Evolutionary conservation across 2,329 filamentous ascomycete species (phyloP).

Genomic region (Ceratocystis lukuohia): DNA sequence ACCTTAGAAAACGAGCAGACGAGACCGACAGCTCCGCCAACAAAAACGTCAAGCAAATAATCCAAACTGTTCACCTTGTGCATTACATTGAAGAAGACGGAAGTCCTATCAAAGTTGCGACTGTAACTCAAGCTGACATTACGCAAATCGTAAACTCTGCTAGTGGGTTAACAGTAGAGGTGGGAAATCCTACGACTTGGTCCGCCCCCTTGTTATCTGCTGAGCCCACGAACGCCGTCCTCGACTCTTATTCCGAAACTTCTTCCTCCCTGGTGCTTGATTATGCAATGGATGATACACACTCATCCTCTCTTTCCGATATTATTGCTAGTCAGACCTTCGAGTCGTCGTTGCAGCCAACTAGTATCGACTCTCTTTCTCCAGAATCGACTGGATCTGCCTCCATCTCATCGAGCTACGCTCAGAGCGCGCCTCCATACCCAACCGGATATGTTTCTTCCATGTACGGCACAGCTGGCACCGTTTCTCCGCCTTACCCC

Average conservation of each 20-base stretch:
- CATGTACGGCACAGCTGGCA: background rate
- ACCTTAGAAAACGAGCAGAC: slow-evolving; percentile 9
- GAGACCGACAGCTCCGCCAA: background rate
- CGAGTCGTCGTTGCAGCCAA: background rate
- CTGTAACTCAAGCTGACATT: slow-evolving; percentile 29
- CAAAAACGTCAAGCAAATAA: slow-evolving; percentile 32
- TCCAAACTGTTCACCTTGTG: slow-evolving; percentile 43
- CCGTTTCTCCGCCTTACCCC: slow-evolving; percentile 11
- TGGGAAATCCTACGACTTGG: slow-evolving; percentile 12
- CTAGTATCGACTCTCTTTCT: background rate
- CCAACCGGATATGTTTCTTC: background rate
- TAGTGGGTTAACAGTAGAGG: slow-evolving; percentile 28
- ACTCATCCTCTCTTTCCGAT: slow-evolving; percentile 11
- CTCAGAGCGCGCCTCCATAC: background rate
- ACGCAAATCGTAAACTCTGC: slow-evolving; percentile 29
- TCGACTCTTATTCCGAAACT: slow-evolving; percentile 23
- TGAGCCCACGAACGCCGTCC: background rate
- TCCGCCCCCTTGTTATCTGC: slow-evolving; percentile 9
- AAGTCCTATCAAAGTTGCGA: slow-evolving; percentile 33
- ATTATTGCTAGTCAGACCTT: slow-evolving; percentile 13
- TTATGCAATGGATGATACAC: background rate
- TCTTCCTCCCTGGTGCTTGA: slow-evolving; percentile 17
- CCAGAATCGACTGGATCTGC: background rate
- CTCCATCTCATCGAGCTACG: background rate
- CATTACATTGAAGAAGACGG: slow-evolving; percentile 39